Base-by-base conservation (phyloP, 768 basidiomycete species). In the Pleurotus citrinopileatus region DNA sequence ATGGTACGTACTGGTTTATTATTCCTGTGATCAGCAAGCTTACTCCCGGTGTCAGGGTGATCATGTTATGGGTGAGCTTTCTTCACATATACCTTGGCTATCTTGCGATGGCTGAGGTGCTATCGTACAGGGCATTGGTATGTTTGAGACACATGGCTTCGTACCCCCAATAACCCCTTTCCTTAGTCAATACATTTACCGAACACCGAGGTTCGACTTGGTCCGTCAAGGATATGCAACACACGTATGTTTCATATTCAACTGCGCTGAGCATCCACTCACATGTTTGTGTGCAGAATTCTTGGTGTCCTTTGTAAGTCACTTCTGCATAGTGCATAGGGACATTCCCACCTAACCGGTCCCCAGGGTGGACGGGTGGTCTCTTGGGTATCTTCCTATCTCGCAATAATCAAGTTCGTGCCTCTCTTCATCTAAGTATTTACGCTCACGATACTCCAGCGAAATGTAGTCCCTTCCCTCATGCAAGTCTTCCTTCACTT, bases 191-290 rank as follows among this genome's bases (percentile, higher is more conserved):
- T 60, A 95, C 94, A 0, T 95, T 96, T 65, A 95, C 94, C 0
- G 91, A 94, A 63, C 94, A 97, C 65, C 88, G 84, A 45, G 90
- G 91, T 6, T 77, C 77, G 17, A 66, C 61, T 0, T 96, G 94
- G 94, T 88, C 84, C 2, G 87, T 87, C 51, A 94, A 96, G 67
- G 94, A 96, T 67, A 89, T 94, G 90, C 93, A 95, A 62, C 94
- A 96, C 67, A 93, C 91, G 84, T 91, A 63, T 58, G 88, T 76
- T 57, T 40, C 57, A 51, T 12, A 13, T 48, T 32, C 44, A 3
- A 7, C 34, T 29, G 12, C 32, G 42, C 56, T 15, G 8, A 37
- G 29, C 38, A 52, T 17, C 26, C n/a, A 32, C 25, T 58, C 23
- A 46, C 9, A 8, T 46, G 9, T n/a, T 3, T 38, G 32, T 10